These are phyloP conservation scores for Cicer yamashitae DNA, from an alignment of 306 rosid genomes.

Conservation along the genomic window DNA sequence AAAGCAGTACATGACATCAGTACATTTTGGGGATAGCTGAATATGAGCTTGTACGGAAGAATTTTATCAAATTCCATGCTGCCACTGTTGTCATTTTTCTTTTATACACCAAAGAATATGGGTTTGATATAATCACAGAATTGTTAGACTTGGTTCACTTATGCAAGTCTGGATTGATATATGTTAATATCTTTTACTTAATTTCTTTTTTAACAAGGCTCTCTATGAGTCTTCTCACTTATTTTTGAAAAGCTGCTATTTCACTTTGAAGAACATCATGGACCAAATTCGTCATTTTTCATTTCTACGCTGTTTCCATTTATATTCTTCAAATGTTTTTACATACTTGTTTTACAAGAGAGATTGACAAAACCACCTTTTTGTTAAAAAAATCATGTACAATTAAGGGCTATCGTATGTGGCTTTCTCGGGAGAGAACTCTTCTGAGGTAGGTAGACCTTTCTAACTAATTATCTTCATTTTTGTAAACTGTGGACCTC, in stretches of 20 bases:
- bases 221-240: conserved; percentile 27
- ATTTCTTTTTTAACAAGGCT: neutral
- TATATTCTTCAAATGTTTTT: conserved; percentile 30
- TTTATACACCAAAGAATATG: conserved; percentile 8
- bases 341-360: conserved; percentile 12
- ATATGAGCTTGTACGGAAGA: conserved; percentile 16
- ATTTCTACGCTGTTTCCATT: conserved; percentile 22
- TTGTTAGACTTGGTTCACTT: neutral
- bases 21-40: neutral
- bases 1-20: neutral
- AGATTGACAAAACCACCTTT: conserved; percentile 42
- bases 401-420: conserved; percentile 62
- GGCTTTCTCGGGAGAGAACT: conserved; percentile 80
- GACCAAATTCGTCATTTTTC: conserved; percentile 30
- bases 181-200: neutral
- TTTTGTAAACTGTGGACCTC: conserved; percentile 25
- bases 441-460: conserved; percentile 66
- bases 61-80: conserved; percentile 16
- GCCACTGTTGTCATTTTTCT: conserved; percentile 20
- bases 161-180: conserved; percentile 18
- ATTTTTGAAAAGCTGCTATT: conserved; percentile 22
- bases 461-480: conserved; percentile 38
- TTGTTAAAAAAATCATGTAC: conserved; percentile 45
- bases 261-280: conserved; percentile 34
- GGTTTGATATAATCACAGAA: conserved; percentile 19